Base-by-base conservation (phyloP, 805 yeast genomes). In the Helenozyma baotianmanensis region DNA sequence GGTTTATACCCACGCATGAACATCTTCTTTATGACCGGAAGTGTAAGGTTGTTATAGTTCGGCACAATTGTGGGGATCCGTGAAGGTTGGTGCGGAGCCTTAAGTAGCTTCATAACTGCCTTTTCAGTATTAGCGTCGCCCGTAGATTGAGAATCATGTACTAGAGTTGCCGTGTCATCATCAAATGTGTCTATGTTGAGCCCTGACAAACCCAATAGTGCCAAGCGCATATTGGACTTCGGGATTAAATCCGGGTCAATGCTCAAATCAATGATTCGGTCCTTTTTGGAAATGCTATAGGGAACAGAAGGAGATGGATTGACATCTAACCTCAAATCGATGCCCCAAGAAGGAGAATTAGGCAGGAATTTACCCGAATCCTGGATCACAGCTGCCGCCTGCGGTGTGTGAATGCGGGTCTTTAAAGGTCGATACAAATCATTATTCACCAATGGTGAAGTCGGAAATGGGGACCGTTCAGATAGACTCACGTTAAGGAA, bases 251-350 rank as follows among this genome's bases (percentile, higher is more conserved):
- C 27, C 11, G 25, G 21, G 16, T 40, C 43, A 13, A 40, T 25
- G 17, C 30, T 30, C 35, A 59, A 36, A 33, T 59, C 57, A 25
- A 41, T 35, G 9, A 63, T 48, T n/a, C 58, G 44, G 33, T 61
- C 59, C 12, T 47, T 46, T 25, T 58, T 59, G 22, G 47, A 43
- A 7, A 60, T 52, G 36, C 68, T 62, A 23, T 51, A 48, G 0
- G 70, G 69, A 8, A 57, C 55, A 10, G 45, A 38, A 0, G 56
- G 38, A 4, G 55, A 37, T 11, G 54, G 50, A 24, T 48, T 50
- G 10, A 60, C 29, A 8, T 36, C 53, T 3, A 52, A 21, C 3
- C 61, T 58, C 2, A 62, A 43, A 38, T 61, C 63, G 14, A 60
- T 45, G 1, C 65, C 65, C 6, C 14, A 25, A 10, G 9, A 22